Evolutionary conservation across 768 basidiomycete species (phyloP).

Genomic region (Auriscalpium orientale): DNA sequence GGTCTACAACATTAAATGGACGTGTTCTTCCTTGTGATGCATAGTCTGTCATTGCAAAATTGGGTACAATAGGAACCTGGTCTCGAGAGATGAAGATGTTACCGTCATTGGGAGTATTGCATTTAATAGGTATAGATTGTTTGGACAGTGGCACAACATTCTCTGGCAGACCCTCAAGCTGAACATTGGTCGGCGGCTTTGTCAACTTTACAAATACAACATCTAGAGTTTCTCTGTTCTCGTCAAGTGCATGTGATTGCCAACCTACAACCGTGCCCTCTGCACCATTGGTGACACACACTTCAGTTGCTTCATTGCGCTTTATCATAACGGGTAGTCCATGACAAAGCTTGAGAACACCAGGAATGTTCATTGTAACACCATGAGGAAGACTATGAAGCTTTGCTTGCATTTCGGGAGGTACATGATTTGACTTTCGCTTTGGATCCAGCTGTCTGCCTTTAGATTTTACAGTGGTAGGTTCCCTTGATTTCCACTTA

Average conservation of each 20-base stretch:
- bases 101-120: conserved; percentile 3
- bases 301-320: conserved; percentile 17
- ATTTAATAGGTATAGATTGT: not conserved
- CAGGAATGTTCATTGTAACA: conserved; percentile 11
- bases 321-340: conserved; percentile 20
- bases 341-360: conserved; percentile 12
- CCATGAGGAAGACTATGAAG: conserved; percentile 17
- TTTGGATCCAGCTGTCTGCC: not conserved
- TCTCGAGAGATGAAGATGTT: not conserved
- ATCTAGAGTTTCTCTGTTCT: not conserved
- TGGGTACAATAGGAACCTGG: conserved; percentile 14
- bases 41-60: conserved; percentile 21
- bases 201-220: conserved; percentile 13
- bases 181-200: not conserved
- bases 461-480: not conserved
- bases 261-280: conserved; percentile 15
- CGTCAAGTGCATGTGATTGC: not conserved
- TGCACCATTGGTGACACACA: conserved; percentile 20
- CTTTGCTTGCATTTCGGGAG: conserved; percentile 8
- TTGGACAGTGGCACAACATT: conserved; percentile 16
- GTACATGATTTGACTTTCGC: not conserved
- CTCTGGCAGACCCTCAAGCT: conserved; percentile 9
- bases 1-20: conserved; percentile 12
- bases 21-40: conserved; percentile 17
- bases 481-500: not conserved